These are phyloP conservation scores for Leccinum subrobustum DNA, from an alignment of 1,284 basidiomycete species.

Conservation along the genomic window DNA sequence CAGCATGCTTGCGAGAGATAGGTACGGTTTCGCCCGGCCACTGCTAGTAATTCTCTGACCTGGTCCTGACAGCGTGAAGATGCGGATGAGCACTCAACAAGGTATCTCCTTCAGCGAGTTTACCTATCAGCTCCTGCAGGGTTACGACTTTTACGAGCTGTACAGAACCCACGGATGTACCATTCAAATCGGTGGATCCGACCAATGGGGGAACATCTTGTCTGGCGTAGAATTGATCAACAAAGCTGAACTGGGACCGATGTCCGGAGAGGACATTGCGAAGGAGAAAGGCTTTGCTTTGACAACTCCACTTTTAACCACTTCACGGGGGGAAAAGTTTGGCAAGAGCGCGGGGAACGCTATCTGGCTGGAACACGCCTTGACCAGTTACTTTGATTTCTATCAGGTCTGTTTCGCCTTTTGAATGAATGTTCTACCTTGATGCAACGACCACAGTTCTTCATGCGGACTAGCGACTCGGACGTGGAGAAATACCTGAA, in stretches of 20 bases:
- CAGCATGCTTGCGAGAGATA: slow-evolving; percentile 89
- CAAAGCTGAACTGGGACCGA: slow-evolving; percentile 28
- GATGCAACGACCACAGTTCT: slow-evolving; percentile 63
- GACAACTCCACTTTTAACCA: slow-evolving; percentile 93
- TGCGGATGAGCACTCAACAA: slow-evolving; percentile 73
- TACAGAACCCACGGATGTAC: slow-evolving; percentile 70
- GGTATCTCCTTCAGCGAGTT: slow-evolving; percentile 98
- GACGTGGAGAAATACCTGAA: slow-evolving; percentile 83
- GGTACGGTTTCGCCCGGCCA: slow-evolving; percentile 46
- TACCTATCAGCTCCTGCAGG: slow-evolving; percentile 95
- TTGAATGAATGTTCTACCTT: not conserved
- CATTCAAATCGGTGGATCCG: slow-evolving; percentile 93
- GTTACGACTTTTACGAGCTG: slow-evolving; percentile 89
- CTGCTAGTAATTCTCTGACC: slow-evolving; percentile 3
- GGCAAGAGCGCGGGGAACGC: slow-evolving; percentile 98
- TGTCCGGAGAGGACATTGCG: slow-evolving; percentile 27
- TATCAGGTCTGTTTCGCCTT: slow-evolving; percentile 68
- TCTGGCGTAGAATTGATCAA: slow-evolving; percentile 89
- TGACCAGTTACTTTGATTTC: slow-evolving; percentile 87
- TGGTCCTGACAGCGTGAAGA: slow-evolving; percentile 66
- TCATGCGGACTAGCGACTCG: slow-evolving; percentile 77
- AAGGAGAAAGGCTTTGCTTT: slow-evolving; percentile 73
- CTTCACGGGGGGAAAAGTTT: slow-evolving; percentile 89
- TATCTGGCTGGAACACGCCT: slow-evolving; percentile 77
- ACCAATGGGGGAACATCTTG: slow-evolving; percentile 99